Conservation (phyloP, 495 filamentous ascomycete genomes). For the Collariella sp. region DNA sequence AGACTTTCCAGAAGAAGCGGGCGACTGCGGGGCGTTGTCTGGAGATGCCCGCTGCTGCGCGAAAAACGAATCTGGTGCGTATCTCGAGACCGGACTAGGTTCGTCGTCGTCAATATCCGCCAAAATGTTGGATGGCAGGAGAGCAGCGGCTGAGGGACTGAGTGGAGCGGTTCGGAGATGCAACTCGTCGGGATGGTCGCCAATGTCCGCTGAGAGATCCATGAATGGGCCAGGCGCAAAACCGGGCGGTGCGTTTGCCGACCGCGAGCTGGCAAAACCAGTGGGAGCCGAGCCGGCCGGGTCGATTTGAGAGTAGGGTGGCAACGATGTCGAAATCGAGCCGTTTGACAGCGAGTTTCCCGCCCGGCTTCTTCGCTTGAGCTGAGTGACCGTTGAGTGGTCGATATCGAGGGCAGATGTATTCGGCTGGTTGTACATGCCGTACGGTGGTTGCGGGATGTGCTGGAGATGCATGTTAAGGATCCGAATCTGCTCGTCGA, state of each 20-base stretch:
- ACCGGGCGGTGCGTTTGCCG: constrained; percentile 37
- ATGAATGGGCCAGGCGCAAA: constrained; percentile 47
- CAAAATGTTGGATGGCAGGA: constrained; percentile 74
- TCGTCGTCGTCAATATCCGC: constrained; percentile 61
- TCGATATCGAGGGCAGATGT: constrained; percentile 45
- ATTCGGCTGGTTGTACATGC: constrained; percentile 37
- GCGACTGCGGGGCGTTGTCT: constrained; percentile 53
- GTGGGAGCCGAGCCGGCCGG: constrained; percentile 24
- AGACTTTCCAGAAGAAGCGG: constrained; percentile 57
- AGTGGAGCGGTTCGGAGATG: constrained; percentile 52
- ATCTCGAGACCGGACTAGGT: constrained; percentile 40
- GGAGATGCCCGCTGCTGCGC: constrained; percentile 35
- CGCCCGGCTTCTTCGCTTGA: constrained; percentile 46
- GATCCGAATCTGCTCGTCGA: constrained; percentile 33
- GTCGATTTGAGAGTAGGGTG: constrained; percentile 33
- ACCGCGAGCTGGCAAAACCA: constrained; percentile 32
- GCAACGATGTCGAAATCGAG: constrained; percentile 31
- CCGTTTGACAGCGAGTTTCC: constrained; percentile 48
- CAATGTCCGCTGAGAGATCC: constrained; percentile 34
- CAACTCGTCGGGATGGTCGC: constrained; percentile 34
- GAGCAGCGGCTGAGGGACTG: constrained; percentile 68
- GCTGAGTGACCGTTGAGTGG: constrained; percentile 36
- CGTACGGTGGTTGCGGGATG: constrained; percentile 30
- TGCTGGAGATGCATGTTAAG: constrained; percentile 28
- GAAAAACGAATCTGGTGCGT: constrained; percentile 25